Evolutionary conservation across 495 filamentous ascomycete genomes (phyloP).

Genomic region (Aspergillus hancockii): DNA sequence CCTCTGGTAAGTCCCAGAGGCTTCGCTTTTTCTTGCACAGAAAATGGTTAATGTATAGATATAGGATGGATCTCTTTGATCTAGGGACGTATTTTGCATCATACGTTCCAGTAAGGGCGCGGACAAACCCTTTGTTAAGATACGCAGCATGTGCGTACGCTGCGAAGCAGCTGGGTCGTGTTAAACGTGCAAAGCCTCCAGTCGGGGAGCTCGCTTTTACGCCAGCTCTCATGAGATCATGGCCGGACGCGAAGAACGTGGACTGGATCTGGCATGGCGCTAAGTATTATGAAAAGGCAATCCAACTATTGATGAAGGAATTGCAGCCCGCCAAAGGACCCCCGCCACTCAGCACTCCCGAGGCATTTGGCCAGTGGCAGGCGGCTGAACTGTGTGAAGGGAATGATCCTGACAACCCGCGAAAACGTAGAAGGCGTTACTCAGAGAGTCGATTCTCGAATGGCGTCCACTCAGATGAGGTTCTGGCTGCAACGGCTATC

Average conservation of each 20-base stretch:
- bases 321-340: slow-evolving; percentile 48
- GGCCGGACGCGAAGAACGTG: slow-evolving; percentile 44
- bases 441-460: slow-evolving; percentile 42
- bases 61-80: slow-evolving; percentile 68
- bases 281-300: slow-evolving; percentile 64
- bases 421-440: slow-evolving; percentile 41
- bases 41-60: slow-evolving; percentile 18
- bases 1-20: slow-evolving; percentile 46
- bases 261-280: slow-evolving; percentile 59
- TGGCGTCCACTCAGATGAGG: slow-evolving; percentile 56
- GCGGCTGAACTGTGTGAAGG: slow-evolving; percentile 35
- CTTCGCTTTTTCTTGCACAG: neutral
- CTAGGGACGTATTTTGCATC: slow-evolving; percentile 60
- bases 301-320: slow-evolving; percentile 62
- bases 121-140: slow-evolving; percentile 57
- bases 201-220: slow-evolving; percentile 49
- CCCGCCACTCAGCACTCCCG: slow-evolving; percentile 37
- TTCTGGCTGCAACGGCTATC: slow-evolving; percentile 62
- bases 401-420: slow-evolving; percentile 27
- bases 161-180: slow-evolving; percentile 61
- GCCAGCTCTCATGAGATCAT: slow-evolving; percentile 54
- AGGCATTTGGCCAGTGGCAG: slow-evolving; percentile 41
- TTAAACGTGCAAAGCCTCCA: slow-evolving; percentile 50
- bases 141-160: slow-evolving; percentile 62
- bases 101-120: slow-evolving; percentile 57